Evolutionary conservation across 148 eudicot species (phyloP).

Genomic region (Fagopyrum esculentum): DNA sequence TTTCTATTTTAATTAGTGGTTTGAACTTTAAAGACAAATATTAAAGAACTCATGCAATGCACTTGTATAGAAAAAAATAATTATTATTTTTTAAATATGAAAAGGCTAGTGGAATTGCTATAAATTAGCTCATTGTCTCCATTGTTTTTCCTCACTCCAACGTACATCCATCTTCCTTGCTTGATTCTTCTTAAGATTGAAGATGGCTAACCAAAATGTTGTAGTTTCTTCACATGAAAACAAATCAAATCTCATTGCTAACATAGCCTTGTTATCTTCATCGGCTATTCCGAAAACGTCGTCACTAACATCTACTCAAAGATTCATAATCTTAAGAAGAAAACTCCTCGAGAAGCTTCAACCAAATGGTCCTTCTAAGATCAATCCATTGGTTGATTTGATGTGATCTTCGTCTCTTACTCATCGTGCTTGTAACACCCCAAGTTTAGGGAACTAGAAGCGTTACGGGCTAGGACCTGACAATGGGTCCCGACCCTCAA

Average conservation of each 20-base stretch:
- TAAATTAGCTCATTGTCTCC: neutral
- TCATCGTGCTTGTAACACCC: too few relatives aligned
- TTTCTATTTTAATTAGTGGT: neutral
- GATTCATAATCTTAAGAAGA: neutral
- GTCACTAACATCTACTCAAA: neutral
- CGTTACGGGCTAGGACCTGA: too few relatives aligned
- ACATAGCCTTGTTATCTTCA: neutral
- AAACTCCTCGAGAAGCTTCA: neutral
- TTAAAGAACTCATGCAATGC: neutral
- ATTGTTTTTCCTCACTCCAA: too few relatives aligned
- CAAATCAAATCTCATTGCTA: neutral
- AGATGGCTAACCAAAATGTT: slow-evolving; percentile 5
- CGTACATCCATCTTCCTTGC: neutral
- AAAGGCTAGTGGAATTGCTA: neutral
- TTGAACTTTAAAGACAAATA: neutral
- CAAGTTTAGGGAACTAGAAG: too few relatives aligned
- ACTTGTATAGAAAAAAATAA: too few relatives aligned
- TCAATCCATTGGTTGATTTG: neutral
- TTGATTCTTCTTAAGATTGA: neutral
- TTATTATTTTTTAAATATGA: too few relatives aligned
- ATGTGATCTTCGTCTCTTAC: neutral
- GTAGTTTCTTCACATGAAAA: neutral
- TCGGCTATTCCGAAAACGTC: neutral
- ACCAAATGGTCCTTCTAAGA: neutral
- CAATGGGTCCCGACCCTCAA: too few relatives aligned